Base-by-base conservation (phyloP, 2,329 filamentous ascomycete species). In the Dothideomycetes sp. region DNA sequence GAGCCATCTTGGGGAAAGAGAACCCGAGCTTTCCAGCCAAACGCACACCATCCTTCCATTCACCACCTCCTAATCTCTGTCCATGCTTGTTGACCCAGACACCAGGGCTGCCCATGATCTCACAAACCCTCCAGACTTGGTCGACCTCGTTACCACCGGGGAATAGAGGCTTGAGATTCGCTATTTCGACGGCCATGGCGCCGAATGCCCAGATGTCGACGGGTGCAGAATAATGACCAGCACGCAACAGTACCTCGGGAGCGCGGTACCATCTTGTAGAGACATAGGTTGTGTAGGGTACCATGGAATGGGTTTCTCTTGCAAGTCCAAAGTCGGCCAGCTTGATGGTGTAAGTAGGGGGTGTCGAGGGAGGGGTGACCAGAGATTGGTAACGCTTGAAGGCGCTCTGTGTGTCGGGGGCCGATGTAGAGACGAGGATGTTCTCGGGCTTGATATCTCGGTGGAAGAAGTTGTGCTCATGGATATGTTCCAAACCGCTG, bases 391-490 rank as follows among this genome's bases (percentile, higher is more conserved):
- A 98, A 53, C 91, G 77, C 58, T 85, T 81, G 68, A 96, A 95
- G 0, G 88, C 80, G 57, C 84, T 91, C 46, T 74, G 73, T 38
- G 82, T 76, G 54, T 98, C 91, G 50, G 85, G 74, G 27, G 84
- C 77, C 2, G 89, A 93, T 19, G 88, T 93, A 1, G 91, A 94
- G 7, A 98, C 89, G 18, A 98, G 76, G 45, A 98, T 98, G 63
- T 98, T 98, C 64, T 98, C 91, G 24, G 91, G 91, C 64, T 98
- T 98, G 66, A 98, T 96, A 59, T 98, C 91, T 56, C 91, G 86
- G 64, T 98, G 91, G 67, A 98, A 98, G 68, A 98, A 98, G 61
- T 84, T 78, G 65, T 96, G 86, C 25, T 88, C 83, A 65, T 98
- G 91, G 45, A 98, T 96, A 61, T 98, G 91, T 60, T 98, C 88